Conservation (phyloP, 768 basidiomycete species). For the Serendipita sp. region DNA sequence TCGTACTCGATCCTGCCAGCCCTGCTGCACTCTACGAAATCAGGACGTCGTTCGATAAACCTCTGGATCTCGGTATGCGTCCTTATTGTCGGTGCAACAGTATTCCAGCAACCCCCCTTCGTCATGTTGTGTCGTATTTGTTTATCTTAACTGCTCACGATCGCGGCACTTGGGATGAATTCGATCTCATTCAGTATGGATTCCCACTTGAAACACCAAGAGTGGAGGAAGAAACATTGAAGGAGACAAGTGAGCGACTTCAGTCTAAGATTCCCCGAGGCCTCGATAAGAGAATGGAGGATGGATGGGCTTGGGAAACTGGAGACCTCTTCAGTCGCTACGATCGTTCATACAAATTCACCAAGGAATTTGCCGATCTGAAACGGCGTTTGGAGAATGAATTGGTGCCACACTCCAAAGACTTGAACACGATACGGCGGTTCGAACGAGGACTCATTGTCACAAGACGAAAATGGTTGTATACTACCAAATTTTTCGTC, state of each 20-base stretch:
- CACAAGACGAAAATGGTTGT: not conserved
- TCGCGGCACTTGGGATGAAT: not conserved
- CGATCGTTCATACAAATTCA: not conserved
- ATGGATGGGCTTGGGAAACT: not conserved
- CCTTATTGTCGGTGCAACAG: not conserved
- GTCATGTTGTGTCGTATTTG: not conserved
- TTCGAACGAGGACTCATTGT: not conserved
- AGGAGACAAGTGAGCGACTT: not conserved
- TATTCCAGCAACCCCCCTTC: not conserved
- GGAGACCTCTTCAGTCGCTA: not conserved
- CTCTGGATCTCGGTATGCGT: not conserved
- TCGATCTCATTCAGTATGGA: not conserved
- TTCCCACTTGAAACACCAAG: not conserved
- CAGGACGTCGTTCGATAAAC: not conserved
- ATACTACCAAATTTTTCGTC: not conserved
- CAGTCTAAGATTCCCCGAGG: not conserved
- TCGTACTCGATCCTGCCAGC: not conserved
- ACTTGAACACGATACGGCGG: not conserved
- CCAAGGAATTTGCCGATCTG: not conserved
- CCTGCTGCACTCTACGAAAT: not conserved
- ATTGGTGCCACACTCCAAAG: not conserved
- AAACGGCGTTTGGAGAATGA: not conserved
- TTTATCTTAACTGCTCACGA: not conserved
- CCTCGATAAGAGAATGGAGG: not conserved
- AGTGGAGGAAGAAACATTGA: too few relatives aligned